A percentile compares a stretch with the other conserved stretches of the same genome.
Evolutionary conservation across 2,329 filamentous ascomycete genomes (phyloP).

Genomic region (Hymenoscyphus infarciens): DNA sequence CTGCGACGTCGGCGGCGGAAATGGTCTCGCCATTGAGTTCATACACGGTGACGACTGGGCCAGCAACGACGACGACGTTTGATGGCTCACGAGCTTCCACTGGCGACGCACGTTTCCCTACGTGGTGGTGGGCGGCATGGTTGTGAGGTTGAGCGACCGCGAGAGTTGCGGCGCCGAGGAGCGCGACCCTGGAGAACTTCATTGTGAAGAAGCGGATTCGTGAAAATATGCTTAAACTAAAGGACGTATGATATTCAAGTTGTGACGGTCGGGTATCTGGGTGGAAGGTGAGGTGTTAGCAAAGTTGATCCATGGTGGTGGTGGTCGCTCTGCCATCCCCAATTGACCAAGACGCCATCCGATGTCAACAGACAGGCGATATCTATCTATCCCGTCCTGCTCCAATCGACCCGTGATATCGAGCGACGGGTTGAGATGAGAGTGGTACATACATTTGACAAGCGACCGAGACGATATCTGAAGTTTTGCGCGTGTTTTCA

Average conservation of each 20-base stretch:
- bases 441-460: slow-evolving; percentile 24
- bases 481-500: slow-evolving; percentile 12
- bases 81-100: slow-evolving; percentile 43
- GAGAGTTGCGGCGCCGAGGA: slow-evolving; percentile 41
- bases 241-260: slow-evolving; percentile 15
- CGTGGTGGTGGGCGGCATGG: slow-evolving; percentile 57
- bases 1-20: slow-evolving; percentile 59
- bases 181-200: slow-evolving; percentile 32
- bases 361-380: background rate
- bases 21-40: slow-evolving; percentile 63
- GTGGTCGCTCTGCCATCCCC: background rate
- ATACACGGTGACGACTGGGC: slow-evolving; percentile 66
- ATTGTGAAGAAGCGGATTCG: slow-evolving; percentile 35
- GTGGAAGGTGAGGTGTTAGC: slow-evolving; percentile 3
- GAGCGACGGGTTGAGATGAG: background rate
- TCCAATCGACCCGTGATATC: no score
- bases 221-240: slow-evolving; percentile 23
- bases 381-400: background rate
- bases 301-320: background rate
- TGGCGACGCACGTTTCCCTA: slow-evolving; percentile 49
- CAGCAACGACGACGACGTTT: slow-evolving; percentile 47
- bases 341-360: background rate
- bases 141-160: slow-evolving; percentile 57
- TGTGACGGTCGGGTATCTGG: slow-evolving; percentile 19
- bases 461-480: slow-evolving; percentile 16